Evolutionary conservation across 2,329 filamentous ascomycete genomes (phyloP), one percentile per base, ranked within the genome.

Genomic region (Colletotrichum camelliae): DNA sequence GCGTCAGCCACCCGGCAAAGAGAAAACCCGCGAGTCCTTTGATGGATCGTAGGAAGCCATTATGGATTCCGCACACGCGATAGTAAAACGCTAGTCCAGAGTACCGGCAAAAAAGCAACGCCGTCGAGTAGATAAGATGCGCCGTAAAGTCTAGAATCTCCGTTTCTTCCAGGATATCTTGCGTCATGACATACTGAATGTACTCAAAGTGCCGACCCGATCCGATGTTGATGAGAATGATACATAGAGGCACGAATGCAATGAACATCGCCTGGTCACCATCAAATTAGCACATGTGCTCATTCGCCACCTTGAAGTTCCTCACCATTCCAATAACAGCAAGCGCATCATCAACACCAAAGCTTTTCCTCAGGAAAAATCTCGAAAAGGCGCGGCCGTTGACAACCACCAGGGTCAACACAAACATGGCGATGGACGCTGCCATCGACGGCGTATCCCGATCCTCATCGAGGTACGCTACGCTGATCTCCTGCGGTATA

Each of bases 81-180:
- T 84, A 82, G 79, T 90, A 90, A 71, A 90, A 89, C 0, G 88
- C 88, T 6, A 90, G 81, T 75, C 89, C 89, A 1, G 89, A 90
- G 1, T 89, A 79, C 15, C 89, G 87, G 74, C 89, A 89, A 13
- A 88, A 78, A 31, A 89, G 83, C 3, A 90, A 83, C 3, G 89
- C 84, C 1, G 86, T 86, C 2, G 88, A 89, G 79, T 90, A 90
- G 74, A 90, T 79, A 27, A 90, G 84, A 79, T 90, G 89, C 18
- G 88, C 87, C 43, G 81, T 80, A 65, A 89, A 89, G 78, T 90
- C 89, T 73, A 88, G 81, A 1, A 88, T 79, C 78, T 90, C 86
- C 1, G 87, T 88, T 12, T 81, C 18, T 43, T 86, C 82, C 37
- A 89, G 82, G 1, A 83, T 85, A 4, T 82, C 72, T 61, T 87